These are phyloP conservation scores for Dictyostelium gargantuum DNA, from an alignment of 208 protist species.

Conservation along the genomic window DNA sequence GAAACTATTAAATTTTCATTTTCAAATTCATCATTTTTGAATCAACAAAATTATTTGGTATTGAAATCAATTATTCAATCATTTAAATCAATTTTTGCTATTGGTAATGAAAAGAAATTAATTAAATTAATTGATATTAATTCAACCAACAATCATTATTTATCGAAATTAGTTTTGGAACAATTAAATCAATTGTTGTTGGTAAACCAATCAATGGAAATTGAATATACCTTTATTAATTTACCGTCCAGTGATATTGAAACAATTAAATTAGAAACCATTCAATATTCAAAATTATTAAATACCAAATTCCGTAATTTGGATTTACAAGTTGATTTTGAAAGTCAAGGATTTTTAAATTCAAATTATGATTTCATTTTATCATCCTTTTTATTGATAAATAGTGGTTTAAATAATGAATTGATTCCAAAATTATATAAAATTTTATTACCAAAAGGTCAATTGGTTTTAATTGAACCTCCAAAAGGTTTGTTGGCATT, in stretches of 20 bases:
- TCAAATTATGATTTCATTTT: constrained; percentile 7
- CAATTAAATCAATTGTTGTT: not conserved
- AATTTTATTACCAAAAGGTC: not conserved
- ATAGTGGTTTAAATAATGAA: not conserved
- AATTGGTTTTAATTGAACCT: not conserved
- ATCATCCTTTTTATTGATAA: not conserved
- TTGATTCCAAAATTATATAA: not conserved
- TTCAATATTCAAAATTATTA: not conserved
- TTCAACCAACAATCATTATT: not conserved
- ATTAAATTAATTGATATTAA: not conserved
- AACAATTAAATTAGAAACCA: not conserved
- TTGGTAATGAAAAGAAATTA: not conserved
- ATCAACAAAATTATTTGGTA: not conserved
- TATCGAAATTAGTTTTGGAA: not conserved
- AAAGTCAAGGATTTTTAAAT: not conserved
- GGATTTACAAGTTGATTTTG: not conserved
- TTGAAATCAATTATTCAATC: not conserved
- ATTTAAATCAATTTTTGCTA: not conserved
- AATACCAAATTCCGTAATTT: not conserved
- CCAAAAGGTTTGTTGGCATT: not conserved
- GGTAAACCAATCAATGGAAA: not conserved
- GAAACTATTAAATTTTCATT: not conserved
- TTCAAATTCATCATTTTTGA: not conserved
- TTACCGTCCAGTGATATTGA: not conserved
- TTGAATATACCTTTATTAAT: not conserved